Base-by-base conservation (phyloP, 306 rosid genomes). In the Begonia loranthoides region DNA sequence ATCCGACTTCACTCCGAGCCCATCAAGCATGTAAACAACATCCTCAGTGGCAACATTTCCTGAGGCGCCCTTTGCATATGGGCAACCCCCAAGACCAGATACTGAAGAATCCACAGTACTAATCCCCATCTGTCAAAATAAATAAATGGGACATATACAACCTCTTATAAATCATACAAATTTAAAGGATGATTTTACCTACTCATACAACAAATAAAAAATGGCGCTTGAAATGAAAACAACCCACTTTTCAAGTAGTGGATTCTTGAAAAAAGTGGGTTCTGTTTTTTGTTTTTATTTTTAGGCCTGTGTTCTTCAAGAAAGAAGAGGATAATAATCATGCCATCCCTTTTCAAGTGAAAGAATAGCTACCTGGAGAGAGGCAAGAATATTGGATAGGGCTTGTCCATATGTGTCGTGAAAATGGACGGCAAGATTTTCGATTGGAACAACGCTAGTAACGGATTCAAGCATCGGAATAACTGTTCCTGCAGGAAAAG, bases 381-480 rank as follows among this genome's bases (percentile, higher is more conserved):
- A 89, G 50, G 56, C 66, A 39, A 84, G 72, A 60, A 67, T 84
- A 70, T 84, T 89, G 63, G 95, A 73, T 63, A 89, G 84, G 15
- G 97, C 97, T 71, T 89, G 97, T 41, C 97, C 97, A n/a, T 89
- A 89, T 34, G 95, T 89, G 65, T 89, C 97, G 22, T 89, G 97
- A 64, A 82, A 89, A 66, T 84, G 97, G 65, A 89, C 97, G 49
- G 90, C 90, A 60, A 89, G 77, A 51, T 63, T 82, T 41, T 84
- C 83, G 51, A 54, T 58, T 0, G 87, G 93, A 56, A 79, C 81
- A 55, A 74, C 87, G 15, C 77, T 74, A 66, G 62, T 70, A 54
- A 89, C 97, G 16, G 87, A 87, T 71, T 84, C 82, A 61, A 89
- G 95, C 97, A 89, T 84, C 39, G 90, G 81, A 76, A 82, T 62